These are phyloP conservation scores for Galerina sulciceps DNA, from an alignment of 768 basidiomycete genomes.

Conservation along the genomic window DNA sequence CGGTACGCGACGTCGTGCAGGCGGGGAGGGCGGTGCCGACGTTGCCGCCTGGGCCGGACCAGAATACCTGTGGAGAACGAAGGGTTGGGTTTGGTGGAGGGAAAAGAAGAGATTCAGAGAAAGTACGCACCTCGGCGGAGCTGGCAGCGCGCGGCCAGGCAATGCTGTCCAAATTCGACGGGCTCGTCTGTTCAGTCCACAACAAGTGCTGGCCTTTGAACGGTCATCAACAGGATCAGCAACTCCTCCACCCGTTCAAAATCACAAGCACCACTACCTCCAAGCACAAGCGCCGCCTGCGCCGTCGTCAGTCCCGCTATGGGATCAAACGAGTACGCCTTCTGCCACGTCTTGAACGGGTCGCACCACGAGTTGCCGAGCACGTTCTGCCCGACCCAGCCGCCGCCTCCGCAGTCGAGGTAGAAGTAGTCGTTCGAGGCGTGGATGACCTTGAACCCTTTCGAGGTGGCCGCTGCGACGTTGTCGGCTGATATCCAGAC, in stretches of 20 bases:
- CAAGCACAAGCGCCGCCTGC: constrained; percentile 62
- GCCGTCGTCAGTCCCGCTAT: constrained; percentile 55
- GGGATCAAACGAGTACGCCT: constrained; percentile 79
- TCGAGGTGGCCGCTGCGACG: constrained; percentile 57
- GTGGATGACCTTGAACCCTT: constrained; percentile 67
- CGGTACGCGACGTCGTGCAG: constrained; percentile 71
- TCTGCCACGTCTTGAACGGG: constrained; percentile 83
- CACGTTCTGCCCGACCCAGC: constrained; percentile 60
- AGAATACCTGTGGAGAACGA: constrained; percentile 52
- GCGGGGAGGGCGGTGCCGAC: constrained; percentile 60
- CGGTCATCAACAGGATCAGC: neutral
- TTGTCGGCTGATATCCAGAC: constrained; percentile 75
- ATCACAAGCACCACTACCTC: too few species aligned
- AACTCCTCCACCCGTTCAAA: too few species aligned
- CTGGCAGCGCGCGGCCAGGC: constrained; percentile 76
- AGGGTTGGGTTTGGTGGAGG: neutral
- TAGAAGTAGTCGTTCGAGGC: constrained; percentile 82
- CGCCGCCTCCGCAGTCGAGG: constrained; percentile 77
- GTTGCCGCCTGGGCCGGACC: constrained; percentile 62
- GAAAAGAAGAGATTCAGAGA: neutral
- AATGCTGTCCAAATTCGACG: constrained; percentile 66
- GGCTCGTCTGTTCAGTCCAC: constrained; percentile 76
- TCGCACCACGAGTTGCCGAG: constrained; percentile 73
- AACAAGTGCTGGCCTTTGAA: constrained; percentile 61
- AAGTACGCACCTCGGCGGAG: constrained; percentile 54